Conservation (phyloP, 441 rosid genomes). For the Populus hybrid region DNA sequence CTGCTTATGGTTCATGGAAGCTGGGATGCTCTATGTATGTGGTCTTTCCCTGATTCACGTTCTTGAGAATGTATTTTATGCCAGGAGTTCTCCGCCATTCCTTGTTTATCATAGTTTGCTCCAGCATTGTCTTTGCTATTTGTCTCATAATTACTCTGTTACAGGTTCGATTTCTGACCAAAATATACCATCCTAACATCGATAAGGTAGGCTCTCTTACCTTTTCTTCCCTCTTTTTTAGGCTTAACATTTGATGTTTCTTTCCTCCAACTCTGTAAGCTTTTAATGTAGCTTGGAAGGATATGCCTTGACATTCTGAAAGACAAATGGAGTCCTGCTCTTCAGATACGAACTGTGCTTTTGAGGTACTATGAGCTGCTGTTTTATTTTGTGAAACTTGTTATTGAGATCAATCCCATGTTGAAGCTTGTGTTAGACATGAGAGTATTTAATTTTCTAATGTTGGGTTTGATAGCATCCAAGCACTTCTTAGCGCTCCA, state of each 20-base stretch:
- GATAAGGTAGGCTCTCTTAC: conserved; percentile 43
- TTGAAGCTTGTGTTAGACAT: background rate
- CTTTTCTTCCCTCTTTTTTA: background rate
- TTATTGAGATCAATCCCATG: background rate
- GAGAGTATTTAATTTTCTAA: too few relatives aligned
- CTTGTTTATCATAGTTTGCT: background rate
- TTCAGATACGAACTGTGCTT: conserved; percentile 95
- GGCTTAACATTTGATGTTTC: background rate
- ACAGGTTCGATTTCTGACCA: conserved; percentile 97
- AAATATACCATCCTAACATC: conserved; percentile 94
- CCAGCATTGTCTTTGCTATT: background rate
- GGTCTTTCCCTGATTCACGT: background rate
- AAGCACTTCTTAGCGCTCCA: conserved; percentile 98
- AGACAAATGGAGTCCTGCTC: conserved; percentile 99
- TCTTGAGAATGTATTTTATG: background rate
- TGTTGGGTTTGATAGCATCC: conserved; percentile 49
- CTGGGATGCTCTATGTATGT: background rate
- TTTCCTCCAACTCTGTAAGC: conserved; percentile 6
- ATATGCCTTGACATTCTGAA: conserved; percentile 97
- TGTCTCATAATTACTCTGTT: conserved; percentile 9
- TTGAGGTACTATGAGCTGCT: conserved; percentile 55
- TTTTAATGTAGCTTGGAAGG: conserved; percentile 76
- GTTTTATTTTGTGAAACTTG: background rate
- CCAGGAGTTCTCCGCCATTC: background rate
- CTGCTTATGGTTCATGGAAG: background rate